Conservation (phyloP, 148 eudicot species). For the Persicaria tinctoria region DNA sequence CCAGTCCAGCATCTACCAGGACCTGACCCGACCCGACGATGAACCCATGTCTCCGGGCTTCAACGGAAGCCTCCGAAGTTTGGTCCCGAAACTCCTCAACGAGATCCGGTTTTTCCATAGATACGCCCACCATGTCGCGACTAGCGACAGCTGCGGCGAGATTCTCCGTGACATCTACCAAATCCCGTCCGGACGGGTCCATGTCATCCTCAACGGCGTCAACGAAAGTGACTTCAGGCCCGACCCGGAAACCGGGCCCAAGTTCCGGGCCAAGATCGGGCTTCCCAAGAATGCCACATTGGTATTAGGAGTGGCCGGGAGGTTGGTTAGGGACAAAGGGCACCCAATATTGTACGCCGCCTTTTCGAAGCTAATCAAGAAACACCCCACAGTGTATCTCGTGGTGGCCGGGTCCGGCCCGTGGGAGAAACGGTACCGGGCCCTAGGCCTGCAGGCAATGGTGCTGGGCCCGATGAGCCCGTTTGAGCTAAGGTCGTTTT, state of each 20-base stretch:
- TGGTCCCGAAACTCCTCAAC: slow-evolving; percentile 57
- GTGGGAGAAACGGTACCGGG: slow-evolving; percentile 65
- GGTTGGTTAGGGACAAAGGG: slow-evolving; percentile 76
- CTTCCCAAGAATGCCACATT: slow-evolving; percentile 53
- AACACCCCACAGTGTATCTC: slow-evolving; percentile 41
- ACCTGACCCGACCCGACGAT: slow-evolving; percentile 35
- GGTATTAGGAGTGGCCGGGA: slow-evolving; percentile 70
- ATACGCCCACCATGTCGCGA: slow-evolving; percentile 74
- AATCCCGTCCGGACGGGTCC: slow-evolving; percentile 54
- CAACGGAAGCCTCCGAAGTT: slow-evolving; percentile 44
- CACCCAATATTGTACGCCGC: slow-evolving; percentile 55
- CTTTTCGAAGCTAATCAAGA: slow-evolving; percentile 39
- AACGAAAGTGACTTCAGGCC: slow-evolving; percentile 43
- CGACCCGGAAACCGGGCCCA: slow-evolving; percentile 30
- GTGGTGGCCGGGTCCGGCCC: slow-evolving; percentile 82
- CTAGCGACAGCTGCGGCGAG: slow-evolving; percentile 69
- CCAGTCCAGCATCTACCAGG: slow-evolving; percentile 68
- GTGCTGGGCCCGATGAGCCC: slow-evolving; percentile 78
- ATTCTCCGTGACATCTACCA: slow-evolving; percentile 62
- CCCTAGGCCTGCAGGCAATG: slow-evolving; percentile 54
- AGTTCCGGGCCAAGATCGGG: slow-evolving; percentile 46
- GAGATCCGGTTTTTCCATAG: slow-evolving; percentile 72
- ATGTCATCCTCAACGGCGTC: slow-evolving; percentile 77
- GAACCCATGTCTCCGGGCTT: slow-evolving; percentile 57
- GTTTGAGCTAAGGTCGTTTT: slow-evolving; percentile 45